Conservation (phyloP, 176 grass and related monocot species). For the Bonia amplexicaulis region DNA sequence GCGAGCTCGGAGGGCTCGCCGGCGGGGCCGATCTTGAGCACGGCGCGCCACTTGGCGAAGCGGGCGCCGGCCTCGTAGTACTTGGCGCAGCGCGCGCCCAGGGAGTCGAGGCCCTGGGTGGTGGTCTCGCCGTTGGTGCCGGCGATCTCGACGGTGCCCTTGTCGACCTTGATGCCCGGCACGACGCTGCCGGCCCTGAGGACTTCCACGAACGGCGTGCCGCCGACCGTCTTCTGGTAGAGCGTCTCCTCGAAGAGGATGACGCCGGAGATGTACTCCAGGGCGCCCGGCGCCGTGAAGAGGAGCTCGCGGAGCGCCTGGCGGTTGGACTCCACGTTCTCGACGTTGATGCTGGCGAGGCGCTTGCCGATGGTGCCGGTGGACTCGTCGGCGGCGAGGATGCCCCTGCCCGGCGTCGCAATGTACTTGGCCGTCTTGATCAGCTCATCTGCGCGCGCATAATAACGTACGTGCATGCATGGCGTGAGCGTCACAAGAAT, state of each 20-base stretch:
- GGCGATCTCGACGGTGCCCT: slow-evolving; percentile 77
- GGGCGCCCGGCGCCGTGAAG: slow-evolving; percentile 61
- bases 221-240: slow-evolving; percentile 57
- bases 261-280: slow-evolving; percentile 67
- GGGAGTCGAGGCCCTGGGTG: slow-evolving; percentile 79
- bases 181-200: slow-evolving; percentile 50
- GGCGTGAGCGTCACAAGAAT: background rate
- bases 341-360: slow-evolving; percentile 83
- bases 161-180: slow-evolving; percentile 95
- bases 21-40: slow-evolving; percentile 67
- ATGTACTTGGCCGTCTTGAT: slow-evolving; percentile 86
- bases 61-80: slow-evolving; percentile 87
- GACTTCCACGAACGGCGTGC: slow-evolving; percentile 74
- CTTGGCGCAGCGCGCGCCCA: slow-evolving; percentile 58
- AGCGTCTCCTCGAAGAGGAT: slow-evolving; percentile 98
- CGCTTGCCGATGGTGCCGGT: slow-evolving; percentile 95
- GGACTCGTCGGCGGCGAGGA: slow-evolving; percentile 81
- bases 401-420: slow-evolving; percentile 84
- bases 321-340: slow-evolving; percentile 89
- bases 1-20: slow-evolving; percentile 74
- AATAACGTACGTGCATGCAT: background rate
- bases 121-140: slow-evolving; percentile 78
- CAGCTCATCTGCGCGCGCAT: slow-evolving; percentile 58
- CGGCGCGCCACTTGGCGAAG: slow-evolving; percentile 93
- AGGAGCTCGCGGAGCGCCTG: slow-evolving; percentile 84